phyloP scores from a whole-genome alignment of 805 yeast genomes.

The Candida stauntonica region DNA sequence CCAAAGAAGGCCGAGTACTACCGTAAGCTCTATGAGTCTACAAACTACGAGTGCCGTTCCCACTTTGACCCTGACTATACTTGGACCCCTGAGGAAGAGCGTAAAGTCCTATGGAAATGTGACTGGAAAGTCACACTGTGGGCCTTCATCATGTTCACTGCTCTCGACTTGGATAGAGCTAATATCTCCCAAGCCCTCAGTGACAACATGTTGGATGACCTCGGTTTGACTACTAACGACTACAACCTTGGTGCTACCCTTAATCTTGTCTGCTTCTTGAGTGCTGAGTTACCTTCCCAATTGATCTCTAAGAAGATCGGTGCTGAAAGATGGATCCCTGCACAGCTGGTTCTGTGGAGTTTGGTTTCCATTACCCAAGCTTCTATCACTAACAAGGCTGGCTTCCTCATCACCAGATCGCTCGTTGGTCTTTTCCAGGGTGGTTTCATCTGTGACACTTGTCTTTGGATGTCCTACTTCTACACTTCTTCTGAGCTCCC shows the following conservation, averaged over 20 bases:
- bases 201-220: conserved; percentile 36
- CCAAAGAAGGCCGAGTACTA: conserved; percentile 45
- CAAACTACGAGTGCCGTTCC: conserved; percentile 50
- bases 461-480: conserved; percentile 63
- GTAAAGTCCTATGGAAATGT: conserved; percentile 42
- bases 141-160: conserved; percentile 57
- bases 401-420: conserved; percentile 46
- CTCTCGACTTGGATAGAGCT: conserved; percentile 54
- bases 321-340: conserved; percentile 58
- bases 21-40: conserved; percentile 39
- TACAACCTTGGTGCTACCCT: conserved; percentile 58
- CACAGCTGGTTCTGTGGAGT: conserved; percentile 54
- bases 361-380: conserved; percentile 51
- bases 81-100: conserved; percentile 54
- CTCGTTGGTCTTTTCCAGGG: conserved; percentile 59
- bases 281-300: conserved; percentile 63
- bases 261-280: conserved; percentile 46
- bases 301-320: conserved; percentile 60
- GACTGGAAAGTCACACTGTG: conserved; percentile 53
- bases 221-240: conserved; percentile 49
- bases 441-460: conserved; percentile 63
- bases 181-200: conserved; percentile 56
- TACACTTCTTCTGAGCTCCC: conserved; percentile 57
- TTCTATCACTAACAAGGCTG: conserved; percentile 35
- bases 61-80: conserved; percentile 53